These are phyloP conservation scores for Cadophora sp. DNA, from an alignment of 2,329 filamentous ascomycete genomes.

Conservation along the genomic window DNA sequence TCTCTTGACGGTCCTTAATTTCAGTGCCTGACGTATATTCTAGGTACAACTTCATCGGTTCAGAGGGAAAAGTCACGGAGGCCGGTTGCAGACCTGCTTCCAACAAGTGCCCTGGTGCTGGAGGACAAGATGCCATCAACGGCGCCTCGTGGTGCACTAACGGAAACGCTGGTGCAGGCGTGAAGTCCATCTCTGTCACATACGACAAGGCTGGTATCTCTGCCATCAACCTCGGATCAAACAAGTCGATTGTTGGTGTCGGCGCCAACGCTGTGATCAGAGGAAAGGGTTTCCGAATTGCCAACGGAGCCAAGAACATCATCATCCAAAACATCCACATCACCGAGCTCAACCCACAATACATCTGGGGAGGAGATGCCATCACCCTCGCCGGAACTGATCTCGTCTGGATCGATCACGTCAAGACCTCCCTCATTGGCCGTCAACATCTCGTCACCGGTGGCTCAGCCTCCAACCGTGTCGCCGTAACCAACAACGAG, in stretches of 20 bases:
- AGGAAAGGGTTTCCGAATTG: conserved; percentile 42
- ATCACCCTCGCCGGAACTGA: conserved; percentile 46
- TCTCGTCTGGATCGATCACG: conserved; percentile 48
- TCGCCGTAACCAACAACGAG: conserved; percentile 56
- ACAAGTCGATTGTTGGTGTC: conserved; percentile 43
- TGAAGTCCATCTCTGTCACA: conserved; percentile 25
- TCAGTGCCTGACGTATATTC: neutral
- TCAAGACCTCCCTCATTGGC: conserved; percentile 52
- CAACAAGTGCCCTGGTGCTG: conserved; percentile 49
- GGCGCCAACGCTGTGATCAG: conserved; percentile 41
- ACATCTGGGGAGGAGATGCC: conserved; percentile 50
- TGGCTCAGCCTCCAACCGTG: conserved; percentile 45
- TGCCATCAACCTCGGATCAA: conserved; percentile 39
- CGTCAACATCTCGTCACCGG: conserved; percentile 53
- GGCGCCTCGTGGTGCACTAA: conserved; percentile 50
- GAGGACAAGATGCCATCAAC: conserved; percentile 63
- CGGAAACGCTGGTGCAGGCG: conserved; percentile 43
- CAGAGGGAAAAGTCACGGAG: conserved; percentile 48
- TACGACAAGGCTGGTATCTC: conserved; percentile 40
- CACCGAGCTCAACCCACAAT: conserved; percentile 47
- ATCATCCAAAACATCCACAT: conserved; percentile 44
- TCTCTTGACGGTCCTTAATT: neutral
- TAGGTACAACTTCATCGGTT: conserved; percentile 58
- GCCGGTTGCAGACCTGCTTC: conserved; percentile 63
- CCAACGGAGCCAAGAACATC: conserved; percentile 37